Percentiles rank a stretch among this genome's conserved stretches.
These are phyloP conservation scores for Zygosaccharomyces bailii DNA, from an alignment of 805 yeast genomes.

Conservation along the genomic window DNA sequence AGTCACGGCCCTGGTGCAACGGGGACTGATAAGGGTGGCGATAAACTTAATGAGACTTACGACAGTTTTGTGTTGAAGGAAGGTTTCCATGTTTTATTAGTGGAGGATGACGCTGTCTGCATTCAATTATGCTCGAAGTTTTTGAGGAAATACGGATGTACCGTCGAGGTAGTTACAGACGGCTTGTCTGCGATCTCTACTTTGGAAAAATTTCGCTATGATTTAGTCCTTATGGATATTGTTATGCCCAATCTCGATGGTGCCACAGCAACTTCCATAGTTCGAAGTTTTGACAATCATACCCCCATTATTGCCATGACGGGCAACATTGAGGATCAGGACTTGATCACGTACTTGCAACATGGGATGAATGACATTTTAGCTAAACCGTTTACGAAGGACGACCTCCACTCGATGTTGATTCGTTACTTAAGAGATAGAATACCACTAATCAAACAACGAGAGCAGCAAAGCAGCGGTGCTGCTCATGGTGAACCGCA, in stretches of 20 bases:
- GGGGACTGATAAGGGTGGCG: conserved; percentile 4
- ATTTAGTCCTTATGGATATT: conserved; percentile 79
- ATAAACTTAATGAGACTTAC: conserved; percentile 12
- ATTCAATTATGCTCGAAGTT: conserved; percentile 81
- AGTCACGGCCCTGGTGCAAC: conserved; percentile 11
- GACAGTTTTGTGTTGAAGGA: conserved; percentile 26
- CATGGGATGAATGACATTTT: conserved; percentile 91
- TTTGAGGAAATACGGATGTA: conserved; percentile 81
- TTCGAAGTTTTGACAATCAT: conserved; percentile 74
- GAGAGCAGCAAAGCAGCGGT: conserved; percentile 11
- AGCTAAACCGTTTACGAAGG: conserved; percentile 91
- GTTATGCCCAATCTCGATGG: conserved; percentile 89
- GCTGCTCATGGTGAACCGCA: conserved; percentile 1
- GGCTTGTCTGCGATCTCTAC: conserved; percentile 84
- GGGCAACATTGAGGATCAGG: conserved; percentile 80
- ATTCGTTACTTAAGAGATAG: conserved; percentile 64
- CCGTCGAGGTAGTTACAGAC: conserved; percentile 88
- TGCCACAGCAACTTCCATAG: conserved; percentile 85
- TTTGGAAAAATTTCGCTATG: conserved; percentile 67
- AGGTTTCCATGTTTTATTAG: conserved; percentile 68
- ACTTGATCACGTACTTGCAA: conserved; percentile 71
- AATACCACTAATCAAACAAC: conserved; percentile 37
- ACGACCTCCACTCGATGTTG: conserved; percentile 73
- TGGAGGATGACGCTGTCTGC: conserved; percentile 79
- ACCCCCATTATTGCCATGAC: conserved; percentile 96